phyloP scores from a whole-genome alignment of 371 early-diverging fungal genomes.

The Zancudomyces culisetae region DNA sequence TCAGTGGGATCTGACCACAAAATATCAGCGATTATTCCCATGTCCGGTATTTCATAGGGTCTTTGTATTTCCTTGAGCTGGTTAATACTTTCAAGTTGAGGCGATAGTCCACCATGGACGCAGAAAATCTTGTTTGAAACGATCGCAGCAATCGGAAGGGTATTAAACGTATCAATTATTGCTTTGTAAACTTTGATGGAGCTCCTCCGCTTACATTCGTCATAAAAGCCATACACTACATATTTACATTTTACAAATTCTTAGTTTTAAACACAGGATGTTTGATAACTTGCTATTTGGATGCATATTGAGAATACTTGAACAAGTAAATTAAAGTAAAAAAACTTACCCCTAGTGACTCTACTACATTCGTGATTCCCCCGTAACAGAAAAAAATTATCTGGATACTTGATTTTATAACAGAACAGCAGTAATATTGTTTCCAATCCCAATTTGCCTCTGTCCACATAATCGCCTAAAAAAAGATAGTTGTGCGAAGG shows the following conservation, averaged over 20 bases:
- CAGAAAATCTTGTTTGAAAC: slow-evolving; percentile 88
- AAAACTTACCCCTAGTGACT: slow-evolving; percentile 66
- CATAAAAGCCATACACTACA: slow-evolving; percentile 93
- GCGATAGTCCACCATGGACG: slow-evolving; percentile 94
- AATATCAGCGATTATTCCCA: slow-evolving; percentile 77
- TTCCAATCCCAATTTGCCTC: slow-evolving; percentile 92
- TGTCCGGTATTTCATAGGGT: slow-evolving; percentile 92
- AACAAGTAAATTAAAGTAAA: too few species aligned
- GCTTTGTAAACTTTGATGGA: slow-evolving; percentile 86
- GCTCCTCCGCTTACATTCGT: slow-evolving; percentile 92
- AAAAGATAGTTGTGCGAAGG: slow-evolving; percentile 83
- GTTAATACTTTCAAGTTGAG: slow-evolving; percentile 66
- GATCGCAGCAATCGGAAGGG: slow-evolving; percentile 83
- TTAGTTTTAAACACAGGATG: too few species aligned
- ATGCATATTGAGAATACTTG: too few species aligned
- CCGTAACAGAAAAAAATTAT: slow-evolving; percentile 90
- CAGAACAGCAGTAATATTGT: slow-evolving; percentile 84
- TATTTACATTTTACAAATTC: too few species aligned
- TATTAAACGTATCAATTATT: slow-evolving; percentile 84
- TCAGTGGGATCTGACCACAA: slow-evolving; percentile 97
- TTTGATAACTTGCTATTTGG: too few species aligned
- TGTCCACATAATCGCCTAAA: slow-evolving; percentile 96
- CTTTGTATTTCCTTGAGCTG: slow-evolving; percentile 77
- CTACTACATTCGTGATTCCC: slow-evolving; percentile 98
- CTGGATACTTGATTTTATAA: slow-evolving; percentile 94